Percentiles rank a stretch among this genome's conserved stretches.
Evolutionary conservation across 176 grass and related monocot genomes (phyloP).

Genomic region (Typha latifolia): DNA sequence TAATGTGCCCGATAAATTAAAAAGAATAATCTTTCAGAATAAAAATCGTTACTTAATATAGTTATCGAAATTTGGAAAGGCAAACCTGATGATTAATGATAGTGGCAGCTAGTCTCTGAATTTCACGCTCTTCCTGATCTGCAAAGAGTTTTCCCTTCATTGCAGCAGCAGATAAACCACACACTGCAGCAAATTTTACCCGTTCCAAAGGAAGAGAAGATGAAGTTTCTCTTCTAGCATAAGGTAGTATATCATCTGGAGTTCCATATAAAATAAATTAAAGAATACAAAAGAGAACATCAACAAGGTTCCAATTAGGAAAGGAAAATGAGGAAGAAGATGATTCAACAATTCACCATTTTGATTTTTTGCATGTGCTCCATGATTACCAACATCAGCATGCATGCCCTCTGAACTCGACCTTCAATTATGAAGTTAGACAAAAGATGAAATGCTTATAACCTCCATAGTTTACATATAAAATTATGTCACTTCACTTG

Average conservation of each 20-base stretch:
- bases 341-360: constrained; percentile 38
- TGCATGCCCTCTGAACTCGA: constrained; percentile 41
- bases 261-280: constrained; percentile 12
- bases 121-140: constrained; percentile 94
- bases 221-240: constrained; percentile 30
- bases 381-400: constrained; percentile 42
- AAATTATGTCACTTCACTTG: neutral
- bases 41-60: no score
- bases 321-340: neutral
- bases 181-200: constrained; percentile 54
- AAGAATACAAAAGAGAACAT: neutral
- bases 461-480: neutral
- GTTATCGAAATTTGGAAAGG: no score
- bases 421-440: constrained; percentile 32
- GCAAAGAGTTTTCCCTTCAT: constrained; percentile 93
- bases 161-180: constrained; percentile 72
- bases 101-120: constrained; percentile 77
- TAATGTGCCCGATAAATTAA: neutral
- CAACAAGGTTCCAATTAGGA: neutral
- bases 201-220: constrained; percentile 44
- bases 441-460: neutral
- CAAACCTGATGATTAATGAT: constrained; percentile 84
- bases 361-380: constrained; percentile 26
- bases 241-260: constrained; percentile 11
- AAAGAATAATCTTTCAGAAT: neutral